Evolutionary conservation across 176 grass and related monocot species (phyloP).

Genomic region (Cocos nucifera): DNA sequence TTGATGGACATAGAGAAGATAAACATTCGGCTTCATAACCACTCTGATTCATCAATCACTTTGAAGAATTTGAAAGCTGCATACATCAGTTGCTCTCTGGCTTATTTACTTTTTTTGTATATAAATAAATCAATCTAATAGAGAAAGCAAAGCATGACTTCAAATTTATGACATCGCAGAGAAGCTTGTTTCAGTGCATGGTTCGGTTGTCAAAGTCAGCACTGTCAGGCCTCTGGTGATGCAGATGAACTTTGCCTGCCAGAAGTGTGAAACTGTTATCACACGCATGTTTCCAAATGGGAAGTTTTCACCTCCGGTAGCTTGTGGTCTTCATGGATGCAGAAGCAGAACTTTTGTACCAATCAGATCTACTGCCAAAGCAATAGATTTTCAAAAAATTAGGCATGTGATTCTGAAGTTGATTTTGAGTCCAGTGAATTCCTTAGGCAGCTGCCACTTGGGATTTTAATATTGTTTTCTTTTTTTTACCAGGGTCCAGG

Average conservation of each 20-base stretch:
- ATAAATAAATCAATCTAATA: not conserved
- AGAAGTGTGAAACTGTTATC: conserved; percentile 44
- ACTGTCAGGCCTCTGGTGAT: conserved; percentile 72
- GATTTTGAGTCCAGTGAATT: not conserved
- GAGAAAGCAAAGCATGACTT: conserved; percentile 19
- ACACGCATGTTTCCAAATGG: conserved; percentile 52
- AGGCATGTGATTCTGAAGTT: conserved; percentile 32
- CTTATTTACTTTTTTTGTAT: not conserved
- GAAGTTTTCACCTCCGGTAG: conserved; percentile 70
- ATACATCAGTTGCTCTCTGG: conserved; percentile 53
- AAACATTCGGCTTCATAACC: conserved; percentile 85
- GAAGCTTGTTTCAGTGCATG: conserved; percentile 65
- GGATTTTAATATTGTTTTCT: conserved; percentile 15
- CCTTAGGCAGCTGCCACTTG: conserved; percentile 15
- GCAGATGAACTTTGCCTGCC: conserved; percentile 49
- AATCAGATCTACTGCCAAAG: conserved; percentile 45
- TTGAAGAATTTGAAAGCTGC: conserved; percentile 81
- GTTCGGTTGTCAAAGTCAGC: conserved; percentile 88
- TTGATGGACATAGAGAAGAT: conserved; percentile 39
- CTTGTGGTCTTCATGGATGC: conserved; percentile 60
- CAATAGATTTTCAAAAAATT: conserved; percentile 96
- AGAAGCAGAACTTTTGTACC: conserved; percentile 73
- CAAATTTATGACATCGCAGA: conserved; percentile 26
- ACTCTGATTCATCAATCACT: conserved; percentile 34
- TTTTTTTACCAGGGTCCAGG: conserved; percentile 53